Conservation (phyloP, 495 filamentous ascomycete species). For the Penicillium canariense region DNA sequence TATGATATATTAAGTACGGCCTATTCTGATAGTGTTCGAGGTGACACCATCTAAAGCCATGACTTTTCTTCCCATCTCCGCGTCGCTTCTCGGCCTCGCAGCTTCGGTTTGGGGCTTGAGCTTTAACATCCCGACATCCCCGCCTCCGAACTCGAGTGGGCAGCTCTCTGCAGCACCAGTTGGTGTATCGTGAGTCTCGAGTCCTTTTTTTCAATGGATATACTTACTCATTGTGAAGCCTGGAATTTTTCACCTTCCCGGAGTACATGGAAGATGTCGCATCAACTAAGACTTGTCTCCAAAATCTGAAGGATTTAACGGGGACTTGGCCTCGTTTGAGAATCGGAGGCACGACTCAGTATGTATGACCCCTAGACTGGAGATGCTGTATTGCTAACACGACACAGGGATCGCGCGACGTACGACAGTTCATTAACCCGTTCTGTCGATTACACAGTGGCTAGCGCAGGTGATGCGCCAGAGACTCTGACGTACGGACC, state of each 20-base stretch:
- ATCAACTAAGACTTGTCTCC: constrained; percentile 52
- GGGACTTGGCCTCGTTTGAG: constrained; percentile 57
- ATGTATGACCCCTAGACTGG: not conserved
- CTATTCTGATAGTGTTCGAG: no score
- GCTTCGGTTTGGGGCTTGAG: no score
- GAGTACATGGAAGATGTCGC: constrained; percentile 55
- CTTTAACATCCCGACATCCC: constrained; percentile 14
- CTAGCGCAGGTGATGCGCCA: constrained; percentile 51
- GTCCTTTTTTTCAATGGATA: not conserved
- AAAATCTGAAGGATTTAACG: constrained; percentile 52
- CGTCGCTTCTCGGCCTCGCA: not conserved
- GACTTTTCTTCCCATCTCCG: no score
- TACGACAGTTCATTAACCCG: constrained; percentile 50
- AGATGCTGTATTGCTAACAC: not conserved
- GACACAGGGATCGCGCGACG: constrained; percentile 47
- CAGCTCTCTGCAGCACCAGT: constrained; percentile 39
- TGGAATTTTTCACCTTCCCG: constrained; percentile 62
- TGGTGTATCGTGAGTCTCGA: constrained; percentile 48
- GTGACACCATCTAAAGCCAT: no score
- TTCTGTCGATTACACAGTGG: constrained; percentile 57
- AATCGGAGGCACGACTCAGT: constrained; percentile 60
- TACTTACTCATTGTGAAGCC: constrained; percentile 22
- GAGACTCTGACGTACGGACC: constrained; percentile 55
- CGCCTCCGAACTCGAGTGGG: constrained; percentile 15
- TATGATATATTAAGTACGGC: no score